Conservation (phyloP, 768 basidiomycete genomes). For the Cubamyces sp. region DNA sequence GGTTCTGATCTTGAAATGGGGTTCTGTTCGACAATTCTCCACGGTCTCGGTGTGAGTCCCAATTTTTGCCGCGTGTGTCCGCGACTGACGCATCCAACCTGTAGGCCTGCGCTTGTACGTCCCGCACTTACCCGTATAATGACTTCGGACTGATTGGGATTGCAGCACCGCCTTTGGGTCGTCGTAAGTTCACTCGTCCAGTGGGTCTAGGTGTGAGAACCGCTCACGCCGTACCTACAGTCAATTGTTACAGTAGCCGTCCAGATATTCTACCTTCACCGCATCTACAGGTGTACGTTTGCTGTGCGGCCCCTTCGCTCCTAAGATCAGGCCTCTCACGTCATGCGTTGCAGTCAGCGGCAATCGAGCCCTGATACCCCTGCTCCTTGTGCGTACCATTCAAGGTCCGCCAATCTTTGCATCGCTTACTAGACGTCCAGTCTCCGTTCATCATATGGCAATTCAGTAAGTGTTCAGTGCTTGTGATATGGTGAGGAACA, state of each 20-base stretch:
- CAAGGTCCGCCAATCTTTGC: not conserved
- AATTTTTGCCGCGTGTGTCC: not conserved
- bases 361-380: not conserved
- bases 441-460: not conserved
- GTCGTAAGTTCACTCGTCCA: no score
- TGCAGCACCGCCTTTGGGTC: not conserved
- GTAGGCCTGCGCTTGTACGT: not conserved
- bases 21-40: not conserved
- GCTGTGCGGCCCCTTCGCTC: not conserved
- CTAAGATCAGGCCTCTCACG: not conserved
- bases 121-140: not conserved
- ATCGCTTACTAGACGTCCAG: not conserved
- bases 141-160: not conserved
- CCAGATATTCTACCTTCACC: constrained; percentile 1
- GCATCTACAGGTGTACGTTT: constrained; percentile 1
- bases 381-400: not conserved
- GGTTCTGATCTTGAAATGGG: constrained; percentile 1
- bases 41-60: no score
- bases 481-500: no score
- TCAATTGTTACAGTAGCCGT: not conserved
- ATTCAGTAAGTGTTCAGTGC: not conserved
- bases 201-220: no score
- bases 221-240: no score
- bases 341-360: not conserved
- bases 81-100: not conserved